A percentile compares a stretch with the other conserved stretches of the same genome.
These are phyloP conservation scores for Lipomyces anomalus DNA, from an alignment of 805 yeast genomes.

Conservation along the genomic window DNA sequence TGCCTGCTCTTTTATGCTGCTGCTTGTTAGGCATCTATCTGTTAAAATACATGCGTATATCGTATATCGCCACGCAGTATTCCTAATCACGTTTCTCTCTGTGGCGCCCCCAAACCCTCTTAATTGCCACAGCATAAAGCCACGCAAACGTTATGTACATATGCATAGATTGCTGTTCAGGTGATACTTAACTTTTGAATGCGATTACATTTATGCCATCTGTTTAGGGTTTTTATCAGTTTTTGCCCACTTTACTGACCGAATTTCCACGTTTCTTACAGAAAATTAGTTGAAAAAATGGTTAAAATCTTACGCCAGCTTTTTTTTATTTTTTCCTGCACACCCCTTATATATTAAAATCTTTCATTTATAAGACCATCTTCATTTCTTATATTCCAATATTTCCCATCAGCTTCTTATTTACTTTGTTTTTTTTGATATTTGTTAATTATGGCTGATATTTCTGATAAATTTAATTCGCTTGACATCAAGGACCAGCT, in stretches of 20 bases:
- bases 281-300: no score
- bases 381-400: not conserved
- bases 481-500: conserved; percentile 16
- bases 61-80: no score
- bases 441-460: conserved; percentile 19
- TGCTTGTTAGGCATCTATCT: not conserved
- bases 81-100: no score
- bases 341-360: not conserved
- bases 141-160: no score
- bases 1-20: no score
- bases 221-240: conserved; percentile 2
- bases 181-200: no score
- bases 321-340: not conserved
- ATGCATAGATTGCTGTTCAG: no score
- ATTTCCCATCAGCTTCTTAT: not conserved
- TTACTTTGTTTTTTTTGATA: not conserved
- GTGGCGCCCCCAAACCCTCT: no score
- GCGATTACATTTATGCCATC: conserved; percentile 1
- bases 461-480: conserved; percentile 19
- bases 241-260: no score
- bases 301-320: no score
- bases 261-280: no score
- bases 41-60: not conserved
- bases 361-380: not conserved
- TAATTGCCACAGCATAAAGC: no score